Conservation (phyloP, 768 basidiomycete genomes). For the Auricularia sp. region DNA sequence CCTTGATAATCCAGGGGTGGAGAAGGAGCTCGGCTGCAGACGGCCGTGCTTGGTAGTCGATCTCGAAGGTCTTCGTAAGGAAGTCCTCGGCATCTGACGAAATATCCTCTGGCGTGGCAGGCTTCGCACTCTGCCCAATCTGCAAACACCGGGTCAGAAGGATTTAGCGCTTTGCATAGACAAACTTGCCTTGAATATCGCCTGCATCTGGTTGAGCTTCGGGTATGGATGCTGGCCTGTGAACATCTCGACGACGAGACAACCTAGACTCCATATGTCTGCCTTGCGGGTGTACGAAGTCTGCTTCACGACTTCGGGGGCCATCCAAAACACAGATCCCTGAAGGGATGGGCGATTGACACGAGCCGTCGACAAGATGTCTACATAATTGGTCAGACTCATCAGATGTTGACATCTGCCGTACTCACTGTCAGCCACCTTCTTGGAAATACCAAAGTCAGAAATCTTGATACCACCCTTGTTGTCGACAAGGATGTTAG, state of each 20-base stretch:
- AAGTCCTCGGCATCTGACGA: slow-evolving; percentile 82
- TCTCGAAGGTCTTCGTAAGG: slow-evolving; percentile 74
- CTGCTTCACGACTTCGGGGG: slow-evolving; percentile 96
- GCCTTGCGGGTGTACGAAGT: slow-evolving; percentile 84
- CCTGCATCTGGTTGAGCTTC: slow-evolving; percentile 96
- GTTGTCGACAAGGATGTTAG: slow-evolving; percentile 96
- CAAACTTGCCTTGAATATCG: slow-evolving; percentile 77
- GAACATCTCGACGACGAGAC: slow-evolving; percentile 91
- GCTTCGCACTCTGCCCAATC: slow-evolving; percentile 88
- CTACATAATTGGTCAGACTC: slow-evolving; percentile 8
- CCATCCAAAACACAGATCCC: slow-evolving; percentile 99
- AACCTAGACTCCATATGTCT: slow-evolving; percentile 95
- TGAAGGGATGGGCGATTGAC: slow-evolving; percentile 87
- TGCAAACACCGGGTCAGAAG: slow-evolving; percentile 19
- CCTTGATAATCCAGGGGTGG: slow-evolving; percentile 59
- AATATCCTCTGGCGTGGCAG: slow-evolving; percentile 84
- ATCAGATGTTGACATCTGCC: slow-evolving; percentile 25
- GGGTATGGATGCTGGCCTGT: slow-evolving; percentile 95
- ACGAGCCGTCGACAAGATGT: slow-evolving; percentile 32
- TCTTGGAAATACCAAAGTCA: slow-evolving; percentile 95
- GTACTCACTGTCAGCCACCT: slow-evolving; percentile 83
- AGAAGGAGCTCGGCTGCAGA: slow-evolving; percentile 65
- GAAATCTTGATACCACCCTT: slow-evolving; percentile 97
- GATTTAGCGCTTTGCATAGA: not conserved
- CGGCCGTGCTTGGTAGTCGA: slow-evolving; percentile 72